These are phyloP conservation scores for Spizellomyces punctatus DNA, from an alignment of 192 early-diverging fungal species.

Conservation along the genomic window DNA sequence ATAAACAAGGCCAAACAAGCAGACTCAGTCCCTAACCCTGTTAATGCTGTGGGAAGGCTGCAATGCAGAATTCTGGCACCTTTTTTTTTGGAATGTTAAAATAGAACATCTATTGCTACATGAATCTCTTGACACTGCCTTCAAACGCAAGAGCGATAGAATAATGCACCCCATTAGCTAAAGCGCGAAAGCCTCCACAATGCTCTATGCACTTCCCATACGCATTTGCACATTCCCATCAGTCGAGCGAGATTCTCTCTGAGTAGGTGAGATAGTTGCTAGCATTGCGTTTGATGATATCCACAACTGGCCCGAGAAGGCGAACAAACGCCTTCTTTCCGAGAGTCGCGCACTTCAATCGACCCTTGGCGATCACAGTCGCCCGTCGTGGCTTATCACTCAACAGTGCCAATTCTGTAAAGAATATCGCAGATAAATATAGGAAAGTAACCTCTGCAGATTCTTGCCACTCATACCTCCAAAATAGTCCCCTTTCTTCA, in stretches of 20 bases:
- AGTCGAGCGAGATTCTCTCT: conserved; percentile 24
- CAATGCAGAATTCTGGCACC: too few relatives aligned
- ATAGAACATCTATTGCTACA: too few relatives aligned
- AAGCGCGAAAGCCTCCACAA: too few relatives aligned
- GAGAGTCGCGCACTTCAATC: conserved; percentile 93
- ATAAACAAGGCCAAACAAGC: too few relatives aligned
- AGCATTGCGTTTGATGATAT: conserved; percentile 94
- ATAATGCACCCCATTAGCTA: too few relatives aligned
- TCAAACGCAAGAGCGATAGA: too few relatives aligned
- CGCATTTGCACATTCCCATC: background rate
- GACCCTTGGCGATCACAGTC: conserved; percentile 82
- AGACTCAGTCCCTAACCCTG: too few relatives aligned
- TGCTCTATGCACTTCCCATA: too few relatives aligned
- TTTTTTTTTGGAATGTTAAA: too few relatives aligned
- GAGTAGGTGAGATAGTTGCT: conserved; percentile 72
- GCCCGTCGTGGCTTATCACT: conserved; percentile 92
- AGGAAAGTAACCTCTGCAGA: background rate
- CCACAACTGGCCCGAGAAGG: conserved; percentile 90
- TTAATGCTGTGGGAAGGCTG: too few relatives aligned
- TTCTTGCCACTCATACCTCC: conserved; percentile 66
- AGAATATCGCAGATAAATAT: conserved; percentile 2
- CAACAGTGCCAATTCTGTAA: conserved; percentile 89
- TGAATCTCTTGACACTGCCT: too few relatives aligned
- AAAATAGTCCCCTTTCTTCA: conserved; percentile 92
- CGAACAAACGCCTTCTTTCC: conserved; percentile 95